Conservation (phyloP, 352 stramenopile genomes). For the Phytophthora constricta region DNA sequence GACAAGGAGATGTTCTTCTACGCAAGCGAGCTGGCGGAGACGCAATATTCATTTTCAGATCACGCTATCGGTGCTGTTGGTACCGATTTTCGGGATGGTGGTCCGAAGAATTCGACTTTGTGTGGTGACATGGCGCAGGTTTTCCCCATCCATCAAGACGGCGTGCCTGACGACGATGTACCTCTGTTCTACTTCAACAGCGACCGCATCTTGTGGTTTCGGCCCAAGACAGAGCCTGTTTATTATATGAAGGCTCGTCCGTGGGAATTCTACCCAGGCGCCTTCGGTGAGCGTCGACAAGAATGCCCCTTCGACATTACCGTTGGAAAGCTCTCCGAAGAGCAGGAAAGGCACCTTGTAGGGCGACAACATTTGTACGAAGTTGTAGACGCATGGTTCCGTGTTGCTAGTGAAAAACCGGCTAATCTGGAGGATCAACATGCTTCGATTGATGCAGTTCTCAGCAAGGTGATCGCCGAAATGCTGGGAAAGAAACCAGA, state of each 20-base stretch:
- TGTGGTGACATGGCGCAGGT: slow-evolving; percentile 55
- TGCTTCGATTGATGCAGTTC: slow-evolving; percentile 28
- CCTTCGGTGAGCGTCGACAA: slow-evolving; percentile 35
- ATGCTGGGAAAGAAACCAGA: slow-evolving; percentile 19
- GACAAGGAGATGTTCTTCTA: slow-evolving; percentile 61
- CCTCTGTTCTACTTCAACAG: slow-evolving; percentile 54
- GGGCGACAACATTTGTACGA: slow-evolving; percentile 45
- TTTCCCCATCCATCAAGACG: slow-evolving; percentile 32
- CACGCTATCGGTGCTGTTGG: slow-evolving; percentile 47
- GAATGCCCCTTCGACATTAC: slow-evolving; percentile 48
- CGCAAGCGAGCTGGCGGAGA: slow-evolving; percentile 53
- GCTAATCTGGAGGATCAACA: slow-evolving; percentile 35
- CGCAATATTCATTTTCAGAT: slow-evolving; percentile 40
- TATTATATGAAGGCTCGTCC: slow-evolving; percentile 40
- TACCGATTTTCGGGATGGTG: slow-evolving; percentile 19
- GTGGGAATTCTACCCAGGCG: slow-evolving; percentile 44
- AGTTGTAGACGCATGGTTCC: slow-evolving; percentile 35
- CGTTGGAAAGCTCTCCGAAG: slow-evolving; percentile 31
- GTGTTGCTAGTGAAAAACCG: slow-evolving; percentile 29
- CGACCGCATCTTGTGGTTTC: slow-evolving; percentile 41
- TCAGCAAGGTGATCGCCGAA: slow-evolving; percentile 26
- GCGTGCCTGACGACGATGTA: slow-evolving; percentile 26
- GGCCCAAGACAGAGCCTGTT: slow-evolving; percentile 29
- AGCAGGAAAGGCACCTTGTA: slow-evolving; percentile 38
- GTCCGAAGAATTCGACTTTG: slow-evolving; percentile 30